Base-by-base conservation (phyloP, 257 asterid genomes). In the Rhazya stricta region DNA sequence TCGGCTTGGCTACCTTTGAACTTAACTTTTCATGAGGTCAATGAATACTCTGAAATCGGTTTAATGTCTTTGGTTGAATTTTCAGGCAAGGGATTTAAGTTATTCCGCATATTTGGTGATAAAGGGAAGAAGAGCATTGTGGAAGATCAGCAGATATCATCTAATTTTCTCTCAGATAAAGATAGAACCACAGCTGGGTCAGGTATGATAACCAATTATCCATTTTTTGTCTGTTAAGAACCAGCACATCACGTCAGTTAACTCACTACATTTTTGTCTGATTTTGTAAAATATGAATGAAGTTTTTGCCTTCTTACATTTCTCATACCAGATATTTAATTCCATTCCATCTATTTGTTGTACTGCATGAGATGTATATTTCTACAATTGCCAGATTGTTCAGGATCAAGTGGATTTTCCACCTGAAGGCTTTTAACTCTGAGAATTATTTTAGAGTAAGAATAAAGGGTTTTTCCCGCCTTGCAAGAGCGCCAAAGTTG, bases 81-180 rank as follows among this genome's bases (percentile, higher is more conserved):
- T 83, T 74, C 91, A 93, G 98, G 87, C 72, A 77, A 76, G 50
- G 94, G 95, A 41, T 89, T 88, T 81, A 87, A 80, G 80, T 73
- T 86, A 76, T 85, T 86, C 82, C 43, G 54, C 18, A 43, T 37
- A 72, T 86, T 76, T 74, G 87, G 89, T 34, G 84, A 72, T 23
- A 86, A 81, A 83, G 80, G 77, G 42, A 78, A 71, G 54, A 82
- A 74, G 77, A 83, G 81, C 54, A 77, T 67, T 56, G 67, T 71
- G 50, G 62, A 50, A 68, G 84, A 78, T n/a, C 85, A 82, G 75
- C 90, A 76, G 75, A 86, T 89, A 75, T 15, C 88, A 71, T 85
- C 90, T 65, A 60, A 85, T 71, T 85, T 85, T 79, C 75, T 80
- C 81, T 75, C 88, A 29, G 82, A 82, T 53, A 83, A 79, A 78